A percentile compares a stretch with the other conserved stretches of the same genome.
Evolutionary conservation across 1,139 yeast species (phyloP).

Genomic region (Hanseniaspora uvarum): DNA sequence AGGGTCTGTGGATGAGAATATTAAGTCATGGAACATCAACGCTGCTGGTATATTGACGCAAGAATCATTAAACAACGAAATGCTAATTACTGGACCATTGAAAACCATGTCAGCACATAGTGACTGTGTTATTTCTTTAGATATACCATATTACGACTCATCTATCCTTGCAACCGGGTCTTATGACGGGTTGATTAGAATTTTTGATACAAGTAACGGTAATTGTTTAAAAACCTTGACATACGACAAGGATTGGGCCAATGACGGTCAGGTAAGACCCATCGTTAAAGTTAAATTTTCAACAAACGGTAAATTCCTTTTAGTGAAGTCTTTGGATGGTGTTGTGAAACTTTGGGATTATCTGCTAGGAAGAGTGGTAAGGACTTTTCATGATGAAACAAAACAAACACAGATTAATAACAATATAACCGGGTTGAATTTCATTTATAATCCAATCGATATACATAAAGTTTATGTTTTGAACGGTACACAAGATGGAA

Average conservation of each 20-base stretch:
- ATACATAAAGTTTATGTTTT: background rate
- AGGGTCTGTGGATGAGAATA: slow-evolving; percentile 85
- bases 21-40: slow-evolving; percentile 78
- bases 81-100: slow-evolving; percentile 37
- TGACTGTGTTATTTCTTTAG: slow-evolving; percentile 73
- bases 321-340: slow-evolving; percentile 77
- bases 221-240: slow-evolving; percentile 86
- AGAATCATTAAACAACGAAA: slow-evolving; percentile 4
- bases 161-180: slow-evolving; percentile 79
- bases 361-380: slow-evolving; percentile 63
- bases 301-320: slow-evolving; percentile 71
- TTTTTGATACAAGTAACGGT: slow-evolving; percentile 81
- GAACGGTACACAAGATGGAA: slow-evolving; percentile 13
- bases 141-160: slow-evolving; percentile 62
- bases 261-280: slow-evolving; percentile 57
- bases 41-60: slow-evolving; percentile 36
- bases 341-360: slow-evolving; percentile 72
- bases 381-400: slow-evolving; percentile 42
- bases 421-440: slow-evolving; percentile 6
- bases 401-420: slow-evolving; percentile 7
- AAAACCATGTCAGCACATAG: slow-evolving; percentile 87
- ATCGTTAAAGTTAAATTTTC: slow-evolving; percentile 63
- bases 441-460: background rate
- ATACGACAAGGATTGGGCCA: slow-evolving; percentile 50
- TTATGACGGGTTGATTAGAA: slow-evolving; percentile 76